Base-by-base conservation (phyloP, 2,329 filamentous ascomycete species). In the Acrocalymma vagum region DNA sequence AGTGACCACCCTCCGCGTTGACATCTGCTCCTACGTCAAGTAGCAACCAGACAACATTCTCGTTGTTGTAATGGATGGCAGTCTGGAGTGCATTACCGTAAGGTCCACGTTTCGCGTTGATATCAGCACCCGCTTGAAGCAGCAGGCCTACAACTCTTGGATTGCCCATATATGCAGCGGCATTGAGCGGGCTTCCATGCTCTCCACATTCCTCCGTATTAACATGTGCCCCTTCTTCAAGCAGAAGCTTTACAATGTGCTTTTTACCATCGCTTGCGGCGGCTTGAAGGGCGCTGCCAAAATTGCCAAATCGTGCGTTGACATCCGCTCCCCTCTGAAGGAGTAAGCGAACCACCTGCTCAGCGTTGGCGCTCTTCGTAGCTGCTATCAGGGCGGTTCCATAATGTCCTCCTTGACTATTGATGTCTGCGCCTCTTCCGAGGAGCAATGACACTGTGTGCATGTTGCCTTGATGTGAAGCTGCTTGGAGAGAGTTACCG, bases 11-110 rank as follows among this genome's bases (percentile, higher is more conserved):
- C 24, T 37, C 35, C 2, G 41, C 29, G 24, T 51, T 49, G 6
- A 52, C 32, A 37, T 58, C 42, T 9, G 61, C 63, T 14, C 56
- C 53, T 24, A 42, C 37, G 7, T 58, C 42, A 14, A 67, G 41
- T 15, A 68, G 45, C 5, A 51, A 20, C 26, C 50, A 26, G 4
- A 67, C 37, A 0, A 58, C 36, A 2, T 47, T 22, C n/a, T 48
- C 14, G 26, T 54, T 27, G 18, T 55, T 45, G 9, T 37, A 41
- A 18, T 44, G 34, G n/a, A 28, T 39, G 18, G 53, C 51, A 13
- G 63, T 57, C 16, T 45, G 37, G 7, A 60, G 38, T 9, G 49
- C 34, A 5, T 30, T 51, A 16, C 46, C 42, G 29, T 38, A 42
- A 5, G 40, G 17, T 0, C 55, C 55, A 11, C 47, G 45, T 9